Evolutionary conservation across 2,329 filamentous ascomycete species (phyloP).

Genomic region (Coniochaeta ligniaria): DNA sequence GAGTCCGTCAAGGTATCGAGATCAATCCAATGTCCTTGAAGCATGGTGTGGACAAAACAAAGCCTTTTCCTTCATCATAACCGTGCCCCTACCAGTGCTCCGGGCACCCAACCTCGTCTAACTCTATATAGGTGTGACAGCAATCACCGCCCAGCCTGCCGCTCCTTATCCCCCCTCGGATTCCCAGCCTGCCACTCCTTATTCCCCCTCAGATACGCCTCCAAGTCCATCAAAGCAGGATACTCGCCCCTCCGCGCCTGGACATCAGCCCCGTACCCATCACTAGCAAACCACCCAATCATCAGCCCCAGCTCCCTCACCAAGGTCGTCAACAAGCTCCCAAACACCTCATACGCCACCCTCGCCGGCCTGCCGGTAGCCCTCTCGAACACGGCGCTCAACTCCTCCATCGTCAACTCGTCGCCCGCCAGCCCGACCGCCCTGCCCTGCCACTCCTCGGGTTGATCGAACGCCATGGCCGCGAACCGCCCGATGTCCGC

Average conservation of each 20-base stretch:
- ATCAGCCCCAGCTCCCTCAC: conserved; percentile 22
- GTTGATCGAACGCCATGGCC: conserved; percentile 31
- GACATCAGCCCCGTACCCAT: conserved; percentile 25
- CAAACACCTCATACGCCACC: conserved; percentile 20
- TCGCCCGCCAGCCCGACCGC: conserved; percentile 37
- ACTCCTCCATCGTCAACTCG: conserved; percentile 28
- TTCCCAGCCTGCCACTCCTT: not conserved
- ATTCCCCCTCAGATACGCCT: conserved; percentile 5
- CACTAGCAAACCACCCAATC: conserved; percentile 26
- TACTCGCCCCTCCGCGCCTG: conserved; percentile 19
- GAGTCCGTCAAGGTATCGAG: too few species aligned
- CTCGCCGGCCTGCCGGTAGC: conserved; percentile 18
- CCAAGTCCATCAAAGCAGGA: conserved; percentile 22
- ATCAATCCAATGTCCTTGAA: too few species aligned
- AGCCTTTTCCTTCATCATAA: too few species aligned
- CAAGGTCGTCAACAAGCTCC: conserved; percentile 19
- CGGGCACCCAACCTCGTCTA: not conserved
- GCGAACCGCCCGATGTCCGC: conserved; percentile 38
- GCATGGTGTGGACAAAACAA: too few species aligned
- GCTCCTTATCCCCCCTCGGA: not conserved
- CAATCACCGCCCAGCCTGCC: too few species aligned
- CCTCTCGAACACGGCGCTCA: conserved; percentile 17
- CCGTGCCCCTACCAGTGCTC: too few species aligned
- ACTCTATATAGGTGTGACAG: too few species aligned
- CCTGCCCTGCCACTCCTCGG: conserved; percentile 25